Base-by-base conservation (phyloP, 345 rosid genomes). In the Eutrema yunnanense region DNA sequence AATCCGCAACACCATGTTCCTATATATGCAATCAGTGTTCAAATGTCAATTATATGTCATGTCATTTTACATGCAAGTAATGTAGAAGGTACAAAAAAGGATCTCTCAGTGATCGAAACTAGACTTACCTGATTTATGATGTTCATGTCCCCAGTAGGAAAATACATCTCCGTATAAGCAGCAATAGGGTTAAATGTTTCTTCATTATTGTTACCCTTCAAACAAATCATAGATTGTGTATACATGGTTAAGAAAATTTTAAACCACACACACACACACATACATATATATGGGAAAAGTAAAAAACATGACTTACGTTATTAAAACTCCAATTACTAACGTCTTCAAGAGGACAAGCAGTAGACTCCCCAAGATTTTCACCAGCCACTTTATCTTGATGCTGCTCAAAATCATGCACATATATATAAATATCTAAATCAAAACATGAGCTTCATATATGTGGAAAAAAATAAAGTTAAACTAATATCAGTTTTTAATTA, bases 241-340 rank as follows among this genome's bases (percentile, higher is more conserved):
- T 29, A 30, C n/a, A 56, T 26, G 14, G 34, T 58, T 41, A 8
- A 2, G 10, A 65, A 30, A 46, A 8, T 14, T 60, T 64, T 32
- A n/a, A 16, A 32, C 40, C 41, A 56, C 13, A 36, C 13, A 48
- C 0, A 48, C 0, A 14, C 4, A 40, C 32, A 51, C 10, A 57
- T 29, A 41, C 33, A 14, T 5, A 27, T 32, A 41, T 7, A 19
- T 22, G 26, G 26, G 13, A 32, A 61, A 55, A 54, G 6, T 30
- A 41, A 48, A 44, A 29, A 10, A 57, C 72, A 49, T 72, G 8
- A 49, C 73, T 74, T 66, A 67, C 67, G 10, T 66, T 14, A 51
- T 62, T 37, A 42, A 60, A 22, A 33, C 22, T 40, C 68, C 42
- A 42, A 26, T 36, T 12, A 60, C 2, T 14, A n/a, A 10, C 26